These are phyloP conservation scores for Avena atlantica DNA, from an alignment of 176 grass and related monocot species.

Conservation along the genomic window DNA sequence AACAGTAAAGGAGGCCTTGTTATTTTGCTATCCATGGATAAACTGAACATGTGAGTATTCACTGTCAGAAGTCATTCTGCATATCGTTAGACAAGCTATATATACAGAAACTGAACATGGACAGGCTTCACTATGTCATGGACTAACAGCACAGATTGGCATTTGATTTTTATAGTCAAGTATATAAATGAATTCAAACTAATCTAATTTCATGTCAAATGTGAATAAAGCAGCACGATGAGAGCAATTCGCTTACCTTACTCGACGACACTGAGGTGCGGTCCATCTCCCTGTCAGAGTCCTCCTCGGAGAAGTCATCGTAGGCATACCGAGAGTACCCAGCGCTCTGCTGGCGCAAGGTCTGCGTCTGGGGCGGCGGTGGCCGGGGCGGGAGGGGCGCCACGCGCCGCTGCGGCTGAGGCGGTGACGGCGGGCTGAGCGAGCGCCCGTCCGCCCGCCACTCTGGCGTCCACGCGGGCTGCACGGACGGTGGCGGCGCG, in stretches of 20 bases:
- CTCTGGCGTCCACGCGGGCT: conserved; percentile 38
- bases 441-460: conserved; percentile 56
- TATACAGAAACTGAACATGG: not conserved
- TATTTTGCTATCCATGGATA: not conserved
- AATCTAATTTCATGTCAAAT: not conserved
- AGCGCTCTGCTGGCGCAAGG: conserved; percentile 65
- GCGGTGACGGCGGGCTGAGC: conserved; percentile 40
- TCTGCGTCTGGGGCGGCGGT: conserved; percentile 25
- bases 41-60: not conserved
- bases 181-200: conserved; percentile 7
- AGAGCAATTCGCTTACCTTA: conserved; percentile 54
- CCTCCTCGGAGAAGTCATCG: conserved; percentile 91
- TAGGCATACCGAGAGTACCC: conserved; percentile 67
- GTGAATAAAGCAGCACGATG: not conserved
- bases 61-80: not conserved
- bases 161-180: not conserved
- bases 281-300: conserved; percentile 80
- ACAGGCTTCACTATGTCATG: not conserved
- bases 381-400: conserved; percentile 24
- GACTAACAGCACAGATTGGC: not conserved
- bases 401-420: conserved; percentile 27
- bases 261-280: conserved; percentile 46
- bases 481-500: conserved; percentile 44
- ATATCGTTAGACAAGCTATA: not conserved
- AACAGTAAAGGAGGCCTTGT: not conserved